These are phyloP conservation scores for Articulospora tetracladia DNA, from an alignment of 495 filamentous ascomycete species.

Conservation along the genomic window DNA sequence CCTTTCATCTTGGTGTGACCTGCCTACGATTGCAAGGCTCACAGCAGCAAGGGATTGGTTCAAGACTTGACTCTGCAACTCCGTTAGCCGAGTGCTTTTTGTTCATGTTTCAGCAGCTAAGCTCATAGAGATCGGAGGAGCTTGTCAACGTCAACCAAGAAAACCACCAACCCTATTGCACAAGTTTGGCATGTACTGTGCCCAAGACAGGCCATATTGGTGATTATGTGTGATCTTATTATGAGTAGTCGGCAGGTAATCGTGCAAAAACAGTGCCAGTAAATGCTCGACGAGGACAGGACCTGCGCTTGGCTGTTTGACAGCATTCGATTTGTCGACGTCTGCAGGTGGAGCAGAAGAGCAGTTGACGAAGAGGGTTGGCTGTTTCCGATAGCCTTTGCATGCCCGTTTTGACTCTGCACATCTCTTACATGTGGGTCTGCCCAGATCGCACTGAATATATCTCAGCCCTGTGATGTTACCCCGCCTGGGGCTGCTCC, in stretches of 20 bases:
- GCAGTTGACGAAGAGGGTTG: conserved; percentile 2
- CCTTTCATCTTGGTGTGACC: not conserved
- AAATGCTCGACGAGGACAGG: conserved; percentile 5
- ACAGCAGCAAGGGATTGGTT: conserved; percentile 1
- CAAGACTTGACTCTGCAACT: not conserved
- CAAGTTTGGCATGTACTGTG: conserved; percentile 4
- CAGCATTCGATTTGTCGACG: not conserved
- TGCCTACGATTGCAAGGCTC: conserved; percentile 3
- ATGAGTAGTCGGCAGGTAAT: conserved; percentile 2
- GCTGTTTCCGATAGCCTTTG: conserved; percentile 6
- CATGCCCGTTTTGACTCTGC: not conserved
- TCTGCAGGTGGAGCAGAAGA: not conserved
- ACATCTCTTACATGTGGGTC: not conserved
- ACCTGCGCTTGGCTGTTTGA: not conserved
- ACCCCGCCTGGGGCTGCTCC: not conserved
- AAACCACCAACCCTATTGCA: not conserved
- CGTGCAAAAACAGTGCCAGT: conserved; percentile 1
- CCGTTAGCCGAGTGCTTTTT: no score
- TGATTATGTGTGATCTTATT: conserved; percentile 4
- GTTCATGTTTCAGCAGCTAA: no score
- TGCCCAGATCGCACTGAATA: not conserved
- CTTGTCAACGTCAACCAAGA: no score
- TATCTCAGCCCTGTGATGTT: not conserved
- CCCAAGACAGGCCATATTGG: conserved; percentile 7
- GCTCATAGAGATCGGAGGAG: no score